Conservation (phyloP, 1,284 basidiomycete genomes). For the Apiotrichum sp. region DNA sequence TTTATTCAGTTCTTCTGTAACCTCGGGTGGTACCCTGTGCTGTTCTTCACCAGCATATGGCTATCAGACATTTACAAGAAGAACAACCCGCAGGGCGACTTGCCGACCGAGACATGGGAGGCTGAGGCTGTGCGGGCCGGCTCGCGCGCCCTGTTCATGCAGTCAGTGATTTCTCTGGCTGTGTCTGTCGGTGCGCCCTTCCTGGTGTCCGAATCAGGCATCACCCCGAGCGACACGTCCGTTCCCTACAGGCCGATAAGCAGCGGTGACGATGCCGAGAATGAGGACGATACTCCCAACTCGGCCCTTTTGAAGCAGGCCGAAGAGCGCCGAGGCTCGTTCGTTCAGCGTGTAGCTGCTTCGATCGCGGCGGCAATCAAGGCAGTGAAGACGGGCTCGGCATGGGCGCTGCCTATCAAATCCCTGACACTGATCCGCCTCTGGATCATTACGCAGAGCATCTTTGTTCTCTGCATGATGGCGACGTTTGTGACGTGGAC, state of each 20-base stretch:
- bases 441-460: slow-evolving; percentile 38
- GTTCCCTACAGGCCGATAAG: slow-evolving; percentile 1
- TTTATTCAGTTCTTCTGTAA: slow-evolving; percentile 71
- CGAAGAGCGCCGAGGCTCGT: slow-evolving; percentile 4
- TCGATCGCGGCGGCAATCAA: slow-evolving; percentile 15
- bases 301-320: slow-evolving; percentile 13
- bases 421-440: slow-evolving; percentile 41
- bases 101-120: slow-evolving; percentile 43
- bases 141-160: slow-evolving; percentile 73
- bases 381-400: slow-evolving; percentile 16
- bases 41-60: slow-evolving; percentile 83
- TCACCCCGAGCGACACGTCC: slow-evolving; percentile 19
- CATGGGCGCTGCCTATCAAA: slow-evolving; percentile 34
- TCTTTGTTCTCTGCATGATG: slow-evolving; percentile 46
- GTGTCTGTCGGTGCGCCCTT: slow-evolving; percentile 68
- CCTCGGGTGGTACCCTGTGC: slow-evolving; percentile 80
- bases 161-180: slow-evolving; percentile 62
- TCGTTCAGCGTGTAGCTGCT: slow-evolving; percentile 2
- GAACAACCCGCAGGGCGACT: slow-evolving; percentile 31
- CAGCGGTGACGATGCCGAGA: slow-evolving; percentile 4
- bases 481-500: slow-evolving; percentile 45
- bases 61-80: slow-evolving; percentile 76
- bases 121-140: slow-evolving; percentile 72
- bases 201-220: slow-evolving; percentile 53
- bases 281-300: slow-evolving; percentile 11